Evolutionary conservation across 805 yeast genomes (phyloP).

Genomic region (Wickerhamiella kurtzmanii): DNA sequence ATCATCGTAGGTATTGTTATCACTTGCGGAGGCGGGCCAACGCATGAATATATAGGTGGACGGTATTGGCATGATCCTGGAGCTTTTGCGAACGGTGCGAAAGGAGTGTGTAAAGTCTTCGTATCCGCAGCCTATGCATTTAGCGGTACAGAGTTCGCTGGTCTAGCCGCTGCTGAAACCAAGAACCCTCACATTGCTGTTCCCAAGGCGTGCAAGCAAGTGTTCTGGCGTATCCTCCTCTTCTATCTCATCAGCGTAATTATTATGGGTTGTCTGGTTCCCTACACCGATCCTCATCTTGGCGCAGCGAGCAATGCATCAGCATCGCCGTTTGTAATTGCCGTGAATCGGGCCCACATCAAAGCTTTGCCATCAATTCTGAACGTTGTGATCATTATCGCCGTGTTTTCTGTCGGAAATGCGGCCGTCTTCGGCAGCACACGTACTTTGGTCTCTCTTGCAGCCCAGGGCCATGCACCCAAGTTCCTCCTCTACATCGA

Average conservation of each 20-base stretch:
- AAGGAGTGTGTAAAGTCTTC: constrained; percentile 50
- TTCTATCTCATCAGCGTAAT: constrained; percentile 45
- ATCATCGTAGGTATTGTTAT: constrained; percentile 42
- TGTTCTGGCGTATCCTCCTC: constrained; percentile 57
- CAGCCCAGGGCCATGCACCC: constrained; percentile 53
- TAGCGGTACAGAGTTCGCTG: constrained; percentile 54
- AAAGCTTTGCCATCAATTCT: constrained; percentile 49
- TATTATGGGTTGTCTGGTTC: constrained; percentile 49
- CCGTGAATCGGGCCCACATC: constrained; percentile 51
- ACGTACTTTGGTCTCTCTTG: constrained; percentile 49
- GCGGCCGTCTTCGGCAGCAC: constrained; percentile 60
- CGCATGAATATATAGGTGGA: constrained; percentile 37
- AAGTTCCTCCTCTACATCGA: constrained; percentile 46
- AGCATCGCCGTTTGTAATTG: constrained; percentile 70
- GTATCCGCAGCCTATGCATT: constrained; percentile 54
- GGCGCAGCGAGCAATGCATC: constrained; percentile 39
- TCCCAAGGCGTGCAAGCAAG: constrained; percentile 59
- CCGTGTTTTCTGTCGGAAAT: constrained; percentile 60
- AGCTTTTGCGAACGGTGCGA: constrained; percentile 50
- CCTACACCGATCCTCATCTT: constrained; percentile 37
- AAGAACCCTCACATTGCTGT: constrained; percentile 46
- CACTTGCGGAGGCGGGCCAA: constrained; percentile 39
- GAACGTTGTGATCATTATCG: constrained; percentile 54
- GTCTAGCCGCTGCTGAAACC: constrained; percentile 58
- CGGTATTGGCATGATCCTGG: constrained; percentile 48